A percentile compares a stretch with the other conserved stretches of the same genome.
phyloP scores from a whole-genome alignment of 805 yeast genomes.

The Myxozyma geophila region DNA sequence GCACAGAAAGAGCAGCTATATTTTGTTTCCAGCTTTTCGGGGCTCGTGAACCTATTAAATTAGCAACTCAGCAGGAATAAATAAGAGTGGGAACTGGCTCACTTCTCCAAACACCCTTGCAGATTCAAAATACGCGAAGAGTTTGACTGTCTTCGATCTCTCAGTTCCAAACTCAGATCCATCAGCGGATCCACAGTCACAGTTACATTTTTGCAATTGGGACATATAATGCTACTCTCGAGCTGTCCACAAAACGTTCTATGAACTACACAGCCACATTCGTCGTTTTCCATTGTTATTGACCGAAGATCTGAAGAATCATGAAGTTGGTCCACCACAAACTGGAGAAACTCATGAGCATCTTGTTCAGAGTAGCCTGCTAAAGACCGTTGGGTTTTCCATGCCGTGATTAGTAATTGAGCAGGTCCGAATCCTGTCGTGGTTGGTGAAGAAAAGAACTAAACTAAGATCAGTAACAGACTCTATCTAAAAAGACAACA shows the following conservation, averaged over 20 bases:
- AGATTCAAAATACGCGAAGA: conserved; percentile 36
- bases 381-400: conserved; percentile 80
- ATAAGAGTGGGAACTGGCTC: too few relatives aligned
- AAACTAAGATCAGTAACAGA: not conserved
- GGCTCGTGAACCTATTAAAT: conserved; percentile 68
- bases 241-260: conserved; percentile 80
- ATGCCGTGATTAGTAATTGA: conserved; percentile 77
- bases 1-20: conserved; percentile 74
- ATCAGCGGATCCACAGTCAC: conserved; percentile 83
- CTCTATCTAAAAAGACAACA: not conserved
- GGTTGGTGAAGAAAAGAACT: conserved; percentile 65
- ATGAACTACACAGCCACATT: conserved; percentile 82
- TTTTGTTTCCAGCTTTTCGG: conserved; percentile 74
- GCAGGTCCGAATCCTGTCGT: conserved; percentile 81
- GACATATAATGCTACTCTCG: conserved; percentile 77
- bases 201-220: conserved; percentile 66
- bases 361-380: conserved; percentile 98
- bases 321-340: conserved; percentile 84
- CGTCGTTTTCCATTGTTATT: conserved; percentile 3
- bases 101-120: conserved; percentile 41
- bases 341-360: conserved; percentile 98
- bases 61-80: conserved; percentile 56
- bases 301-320: conserved; percentile 27
- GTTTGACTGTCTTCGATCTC: conserved; percentile 28
- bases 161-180: conserved; percentile 67